Base-by-base conservation (phyloP, 768 basidiomycete genomes). In the Pleurotus djamor region DNA sequence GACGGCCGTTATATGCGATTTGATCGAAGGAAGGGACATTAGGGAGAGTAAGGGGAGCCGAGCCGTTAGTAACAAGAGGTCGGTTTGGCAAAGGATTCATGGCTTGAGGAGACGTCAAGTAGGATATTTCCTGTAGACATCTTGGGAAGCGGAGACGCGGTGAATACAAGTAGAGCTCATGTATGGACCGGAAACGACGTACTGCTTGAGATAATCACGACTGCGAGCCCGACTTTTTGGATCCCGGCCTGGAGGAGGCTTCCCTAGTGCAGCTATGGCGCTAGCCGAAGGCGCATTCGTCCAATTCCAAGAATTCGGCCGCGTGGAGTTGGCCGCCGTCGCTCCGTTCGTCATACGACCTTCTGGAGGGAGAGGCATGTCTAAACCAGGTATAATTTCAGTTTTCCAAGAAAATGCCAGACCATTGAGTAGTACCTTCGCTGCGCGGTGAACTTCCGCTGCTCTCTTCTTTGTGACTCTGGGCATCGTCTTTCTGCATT, bases 161-260 rank as follows among this genome's bases (percentile, higher is more conserved):
- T 17, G 12, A 52, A 51, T 44, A 17, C 44, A 32, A 52, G 54
- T 56, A 49, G 56, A 62, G 43, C 34, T 60, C 35, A 44, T 28
- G 50, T 34, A 34, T 21, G 54, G 60, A 52, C 37, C 45, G 59
- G 34, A 57, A 55, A 17, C 7, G 7, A 81, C 89, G 68, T 67
- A 94, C 88, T 99, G 96, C 74, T 98, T 99, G 65, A 99, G 83
- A 72, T 98, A 99, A 62, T 99, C 97, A 58, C 96, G 81, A 75
- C 94, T 96, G 59, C 94, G 83, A 45, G 96, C 94, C 67, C 96
- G 84, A 67, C 92, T 91, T 74, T 97, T 96, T n/a, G 94, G 94
- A 74, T 98, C 96, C 59, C 94, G 86, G 36, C 89, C 92, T 7
- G 87, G 85, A 21, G 83, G 88, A 43, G 85, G 89, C 69, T 87